Conservation (phyloP, 23 red algal species). For the Pyropia yezoensis region DNA sequence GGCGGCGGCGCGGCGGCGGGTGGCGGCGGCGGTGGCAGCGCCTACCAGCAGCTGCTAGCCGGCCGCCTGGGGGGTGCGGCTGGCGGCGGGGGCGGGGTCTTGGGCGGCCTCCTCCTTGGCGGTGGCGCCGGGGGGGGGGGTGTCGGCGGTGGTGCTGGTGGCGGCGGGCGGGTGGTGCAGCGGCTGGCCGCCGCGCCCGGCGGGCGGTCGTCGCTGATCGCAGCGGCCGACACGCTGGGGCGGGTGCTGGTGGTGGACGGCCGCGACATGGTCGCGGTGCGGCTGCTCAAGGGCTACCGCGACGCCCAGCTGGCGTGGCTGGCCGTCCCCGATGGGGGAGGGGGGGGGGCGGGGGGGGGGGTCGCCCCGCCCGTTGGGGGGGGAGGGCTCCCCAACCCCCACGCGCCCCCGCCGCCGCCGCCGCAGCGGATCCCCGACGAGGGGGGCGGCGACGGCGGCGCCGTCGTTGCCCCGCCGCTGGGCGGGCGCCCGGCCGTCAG, state of each 20-base stretch:
- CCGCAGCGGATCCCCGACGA: too few species aligned
- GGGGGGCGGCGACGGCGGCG: too few species aligned
- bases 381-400: too few species aligned
- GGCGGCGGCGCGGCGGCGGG: too few species aligned
- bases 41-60: too few species aligned
- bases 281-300: conserved; percentile 57
- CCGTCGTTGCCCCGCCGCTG: too few species aligned
- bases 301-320: conserved; percentile 62
- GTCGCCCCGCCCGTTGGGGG: too few species aligned
- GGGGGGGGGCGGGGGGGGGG: too few species aligned
- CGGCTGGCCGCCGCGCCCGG: conserved; percentile 32
- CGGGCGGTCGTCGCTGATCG: conserved; percentile 29
- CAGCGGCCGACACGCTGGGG: conserved; percentile 35
- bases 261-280: conserved; percentile 47
- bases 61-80: conserved; percentile 15
- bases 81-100: conserved; percentile 26
- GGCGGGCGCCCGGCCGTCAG: too few species aligned
- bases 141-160: conserved; percentile 13
- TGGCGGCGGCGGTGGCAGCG: too few species aligned
- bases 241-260: conserved; percentile 50
- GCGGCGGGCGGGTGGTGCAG: conserved; percentile 26
- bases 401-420: too few species aligned
- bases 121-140: conserved; percentile 21
- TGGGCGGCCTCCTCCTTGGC: conserved; percentile 20
- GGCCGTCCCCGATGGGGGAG: background rate